These are phyloP conservation scores for Coccomyxa sp. DNA, from an alignment of 139 green algal species.

Conservation along the genomic window DNA sequence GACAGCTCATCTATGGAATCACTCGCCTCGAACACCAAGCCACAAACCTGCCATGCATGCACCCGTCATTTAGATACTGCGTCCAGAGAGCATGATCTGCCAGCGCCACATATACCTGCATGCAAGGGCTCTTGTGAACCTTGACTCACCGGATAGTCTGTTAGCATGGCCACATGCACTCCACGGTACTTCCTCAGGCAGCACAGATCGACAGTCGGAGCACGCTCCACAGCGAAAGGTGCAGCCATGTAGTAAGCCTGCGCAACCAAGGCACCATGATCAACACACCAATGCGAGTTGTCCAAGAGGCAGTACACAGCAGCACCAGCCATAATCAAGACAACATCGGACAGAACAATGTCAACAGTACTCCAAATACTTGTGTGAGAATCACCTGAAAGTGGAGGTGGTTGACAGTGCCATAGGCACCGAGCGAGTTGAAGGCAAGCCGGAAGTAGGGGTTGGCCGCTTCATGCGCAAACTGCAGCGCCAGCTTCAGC, in stretches of 20 bases:
- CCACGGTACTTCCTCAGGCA: constrained; percentile 4
- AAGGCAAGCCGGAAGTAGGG: constrained; percentile 92
- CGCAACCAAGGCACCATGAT: constrained; percentile 12
- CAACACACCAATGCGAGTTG: not conserved
- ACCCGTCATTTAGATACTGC: not conserved
- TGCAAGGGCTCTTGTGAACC: too few species aligned
- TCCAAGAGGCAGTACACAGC: too few species aligned
- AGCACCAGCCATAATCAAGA: too few species aligned
- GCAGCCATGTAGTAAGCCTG: constrained; percentile 84
- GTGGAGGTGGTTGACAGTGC: constrained; percentile 99
- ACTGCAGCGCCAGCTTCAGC: constrained; percentile 83
- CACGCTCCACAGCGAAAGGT: constrained; percentile 83
- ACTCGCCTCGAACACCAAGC: constrained; percentile 83
- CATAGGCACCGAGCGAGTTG: constrained; percentile 96
- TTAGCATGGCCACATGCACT: constrained; percentile 55
- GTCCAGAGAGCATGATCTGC: too few species aligned
- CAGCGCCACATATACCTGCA: too few species aligned
- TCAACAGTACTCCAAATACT: not conserved
- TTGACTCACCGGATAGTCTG: constrained; percentile 78
- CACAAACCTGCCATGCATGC: constrained; percentile 10
- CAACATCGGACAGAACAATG: too few species aligned
- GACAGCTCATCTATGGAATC: constrained; percentile 56
- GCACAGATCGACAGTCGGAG: constrained; percentile 40
- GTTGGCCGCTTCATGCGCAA: constrained; percentile 79
- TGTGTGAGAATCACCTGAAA: constrained; percentile 73